Base-by-base conservation (phyloP, 2,329 filamentous ascomycete genomes). In the Diaporthe sp. region DNA sequence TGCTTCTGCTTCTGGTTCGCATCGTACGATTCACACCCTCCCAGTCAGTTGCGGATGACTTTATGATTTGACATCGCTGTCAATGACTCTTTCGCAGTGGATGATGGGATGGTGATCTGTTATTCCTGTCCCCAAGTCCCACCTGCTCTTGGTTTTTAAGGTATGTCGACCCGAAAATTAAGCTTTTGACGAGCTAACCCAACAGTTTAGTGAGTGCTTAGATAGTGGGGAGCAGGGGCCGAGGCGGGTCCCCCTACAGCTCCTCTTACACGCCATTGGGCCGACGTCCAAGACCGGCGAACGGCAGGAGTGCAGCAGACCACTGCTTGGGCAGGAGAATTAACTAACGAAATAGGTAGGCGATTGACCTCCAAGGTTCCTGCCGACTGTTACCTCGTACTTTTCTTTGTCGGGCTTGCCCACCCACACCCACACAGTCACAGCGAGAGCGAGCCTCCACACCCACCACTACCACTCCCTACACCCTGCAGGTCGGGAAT, bases 261-360 rank as follows among this genome's bases (percentile, higher is more conserved):
- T 54, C 30, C 45, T 68, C 64, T 68, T 68, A 68, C 64, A 68
- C 64, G 33, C 64, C 33, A 54, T 52, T 67, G 64, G 64, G 45
- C 42, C 42, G 13, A 52, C 45, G 42, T 35, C 9, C 19, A 67
- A 1, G 64, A 38, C 45, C 28, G 30, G 30, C 61, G 19, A 38
- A 19, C 42, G 10, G n/a, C n/a, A n/a, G n/a, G n/a, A n/a, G n/a
- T n/a, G n/a, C n/a, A n/a, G n/a, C n/a, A 22, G 8, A 47, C 17
- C 28, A 33, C 54, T 33, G 35, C 54, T 9, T 57, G 54, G 17
- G 54, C 54, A 19, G 3, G 33, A 33, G 54, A 33, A n/a, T n/a
- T n/a, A n/a, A n/a, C n/a, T n/a, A n/a, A n/a, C n/a, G n/a, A n/a
- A n/a, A n/a, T n/a, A n/a, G n/a, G n/a, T n/a, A n/a, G n/a, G n/a